Base-by-base conservation (phyloP, 192 early-diverging fungal species). In the Funneliformis mosseae region DNA sequence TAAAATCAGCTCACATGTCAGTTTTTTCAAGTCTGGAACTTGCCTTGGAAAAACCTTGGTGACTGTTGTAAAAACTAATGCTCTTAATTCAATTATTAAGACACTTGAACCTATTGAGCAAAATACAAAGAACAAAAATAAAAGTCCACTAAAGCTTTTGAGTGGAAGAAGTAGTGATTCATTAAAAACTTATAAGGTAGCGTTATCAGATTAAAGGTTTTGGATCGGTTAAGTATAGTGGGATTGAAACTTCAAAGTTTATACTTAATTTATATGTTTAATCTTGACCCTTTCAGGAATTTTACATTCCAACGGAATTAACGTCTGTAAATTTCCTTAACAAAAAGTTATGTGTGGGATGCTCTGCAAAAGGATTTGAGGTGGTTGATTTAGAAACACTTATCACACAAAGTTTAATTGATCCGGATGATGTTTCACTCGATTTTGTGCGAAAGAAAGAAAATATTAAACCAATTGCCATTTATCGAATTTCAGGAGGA, bases 281-380 rank as follows among this genome's bases (percentile, higher is more conserved):
- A 74, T 48, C 82, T 83, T 12, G 82, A 88, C 68, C 70, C 4
- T 92, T 90, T 86, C 88, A 96, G 88, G 96, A 98, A 81, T 94
- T 96, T 80, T 99, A 97, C 83, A 95, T 98, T 83, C 96, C 96
- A 10, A 90, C 93, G 41, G 96, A 98, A 89, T 90, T 94, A 27
- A 92, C 88, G 38, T 95, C 94, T 14, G 87, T 99, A 76, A 93
- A 97, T 81, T 95, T 94, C 74, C 86, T 97, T 80, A 92, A 91
- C 38, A 94, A 92, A 28, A 94, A 92, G 45, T 86, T 99, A 27
- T 96, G 93, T 84, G 93, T 99, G 7, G 97, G 96, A 23, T 96
- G 95, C 83, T 70, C 62, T 64, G 88, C 88, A 28, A 95, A 95
- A 79, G 97, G 97, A 6, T 97, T 99, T 82, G 96, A 99, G 83